These are phyloP conservation scores for Gossypium rotundifolium DNA, from an alignment of 345 rosid species.

Conservation along the genomic window DNA sequence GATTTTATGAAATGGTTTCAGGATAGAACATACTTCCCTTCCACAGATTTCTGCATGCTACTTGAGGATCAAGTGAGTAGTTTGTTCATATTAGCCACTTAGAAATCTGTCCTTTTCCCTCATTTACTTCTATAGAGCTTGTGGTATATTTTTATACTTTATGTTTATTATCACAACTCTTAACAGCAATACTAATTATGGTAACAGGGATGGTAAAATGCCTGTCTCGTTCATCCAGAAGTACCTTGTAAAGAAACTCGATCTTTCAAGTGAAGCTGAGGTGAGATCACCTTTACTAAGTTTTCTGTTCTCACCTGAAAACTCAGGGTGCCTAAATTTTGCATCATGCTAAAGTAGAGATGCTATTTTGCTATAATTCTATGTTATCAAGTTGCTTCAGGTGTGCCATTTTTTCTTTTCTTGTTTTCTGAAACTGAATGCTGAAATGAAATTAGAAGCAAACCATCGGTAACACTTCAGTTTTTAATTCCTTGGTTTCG, in stretches of 20 bases:
- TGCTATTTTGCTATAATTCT: neutral
- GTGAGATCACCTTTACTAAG: conserved; percentile 24
- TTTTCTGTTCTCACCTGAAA: neutral
- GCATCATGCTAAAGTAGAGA: neutral
- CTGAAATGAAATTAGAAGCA: neutral
- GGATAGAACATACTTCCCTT: conserved; percentile 55
- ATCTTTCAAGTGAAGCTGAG: conserved; percentile 57
- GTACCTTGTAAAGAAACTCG: conserved; percentile 63
- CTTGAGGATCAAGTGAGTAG: conserved; percentile 74
- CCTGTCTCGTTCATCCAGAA: conserved; percentile 66
- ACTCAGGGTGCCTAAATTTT: neutral
- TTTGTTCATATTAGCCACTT: neutral
- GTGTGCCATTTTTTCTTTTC: neutral
- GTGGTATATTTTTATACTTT: conserved; percentile 2
- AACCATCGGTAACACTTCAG: neutral
- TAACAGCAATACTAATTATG: neutral
- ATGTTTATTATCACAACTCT: neutral
- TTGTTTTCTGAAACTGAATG: neutral
- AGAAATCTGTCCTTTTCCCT: neutral
- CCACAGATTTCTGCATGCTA: conserved; percentile 63
- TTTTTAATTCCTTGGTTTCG: neutral
- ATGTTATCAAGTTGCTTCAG: neutral
- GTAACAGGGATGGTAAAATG: conserved; percentile 59
- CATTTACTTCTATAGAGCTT: neutral
- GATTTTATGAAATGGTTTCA: conserved; percentile 29